A percentile compares a stretch with the other conserved stretches of the same genome.
Conservation (phyloP, 106 monocot species). For the Ottelia alismoides region DNA sequence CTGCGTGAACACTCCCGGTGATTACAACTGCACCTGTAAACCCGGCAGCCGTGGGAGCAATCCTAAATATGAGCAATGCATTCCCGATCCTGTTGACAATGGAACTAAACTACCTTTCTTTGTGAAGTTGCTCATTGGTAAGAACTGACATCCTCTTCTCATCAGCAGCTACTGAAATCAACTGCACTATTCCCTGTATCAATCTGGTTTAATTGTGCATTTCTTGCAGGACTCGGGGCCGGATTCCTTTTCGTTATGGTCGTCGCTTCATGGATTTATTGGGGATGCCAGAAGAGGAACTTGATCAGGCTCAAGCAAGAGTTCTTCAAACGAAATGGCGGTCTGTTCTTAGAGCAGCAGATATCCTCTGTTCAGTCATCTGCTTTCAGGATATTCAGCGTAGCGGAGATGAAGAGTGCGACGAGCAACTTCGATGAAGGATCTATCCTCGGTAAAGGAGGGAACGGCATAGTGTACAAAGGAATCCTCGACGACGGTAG, state of each 20-base stretch:
- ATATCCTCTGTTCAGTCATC: slow-evolving; percentile 1
- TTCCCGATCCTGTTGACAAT: too few relatives aligned
- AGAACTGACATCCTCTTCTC: too few relatives aligned
- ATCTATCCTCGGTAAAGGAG: slow-evolving; percentile 9
- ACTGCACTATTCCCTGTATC: slow-evolving; percentile 9
- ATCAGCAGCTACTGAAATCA: slow-evolving; percentile 22
- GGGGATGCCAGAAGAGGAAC: slow-evolving; percentile 4
- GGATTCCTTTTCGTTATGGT: background rate
- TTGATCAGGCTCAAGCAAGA: slow-evolving; percentile 4
- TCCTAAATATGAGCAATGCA: too few relatives aligned
- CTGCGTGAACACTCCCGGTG: slow-evolving; percentile 23
- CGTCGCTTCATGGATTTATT: background rate
- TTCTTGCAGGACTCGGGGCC: slow-evolving; percentile 4
- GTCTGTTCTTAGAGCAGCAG: slow-evolving; percentile 3
- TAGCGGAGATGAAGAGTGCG: too few relatives aligned
- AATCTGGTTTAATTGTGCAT: slow-evolving; percentile 24
- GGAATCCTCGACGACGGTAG: too few relatives aligned
- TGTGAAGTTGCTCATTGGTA: too few relatives aligned
- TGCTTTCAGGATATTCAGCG: slow-evolving; percentile 2
- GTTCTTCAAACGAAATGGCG: slow-evolving; percentile 9
- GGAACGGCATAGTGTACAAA: slow-evolving; percentile 9
- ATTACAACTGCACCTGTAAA: too few relatives aligned
- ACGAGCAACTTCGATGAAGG: slow-evolving; percentile 1
- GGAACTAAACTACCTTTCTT: too few relatives aligned
- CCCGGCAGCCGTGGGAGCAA: slow-evolving; percentile 18